Base-by-base conservation (phyloP, 495 filamentous ascomycete species). In the Penicillium pancosmium region DNA sequence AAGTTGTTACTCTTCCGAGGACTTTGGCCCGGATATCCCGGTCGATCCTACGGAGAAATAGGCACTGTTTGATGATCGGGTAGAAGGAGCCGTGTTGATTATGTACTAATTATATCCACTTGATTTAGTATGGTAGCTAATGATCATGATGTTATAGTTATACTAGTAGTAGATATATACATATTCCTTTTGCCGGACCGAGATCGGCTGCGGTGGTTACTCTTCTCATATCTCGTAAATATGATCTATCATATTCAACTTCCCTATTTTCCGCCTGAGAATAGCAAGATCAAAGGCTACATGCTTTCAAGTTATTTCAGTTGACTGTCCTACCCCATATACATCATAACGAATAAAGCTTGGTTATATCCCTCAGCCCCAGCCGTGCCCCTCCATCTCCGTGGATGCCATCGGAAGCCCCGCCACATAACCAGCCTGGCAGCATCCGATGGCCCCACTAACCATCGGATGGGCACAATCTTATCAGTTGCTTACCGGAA, bases 401-500 rank as follows among this genome's bases (percentile, higher is more conserved):
- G 19, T 6, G 19, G 16, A 35, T 49, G 25, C 10, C 41, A 46
- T 62, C 63, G 63, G 59, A 62, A 56, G 52, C 51, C 47, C 63
- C 54, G 48, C 55, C 52, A 56, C 21, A 18, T 16, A 9, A 40
- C 36, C 47, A 33, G 50, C 47, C 18, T 48, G 23, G 2, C 48
- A 54, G 40, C 55, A 59, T 68, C 66, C 66, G 66, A 68, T 54
- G 54, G 33, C 54, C 46, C 56, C 62, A 64, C 62, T 15, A 44
- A 21, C 27, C 50, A 47, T 60, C 53, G 59, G 64, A 61, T 56
- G 52, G 25, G 21, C 52, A 15, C 50, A 31, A 40, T 44, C 50
- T 57, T 50, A 62, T 52, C 41, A 50, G 41, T 44, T 4, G 16
- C 4, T 6, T n/a, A 7, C n/a, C 41, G n/a, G 41, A 44, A 44